Percentiles rank a stretch among this genome's conserved stretches.
Evolutionary conservation across 2,329 filamentous ascomycete genomes (phyloP).

Genomic region (Colletotrichum cereale): DNA sequence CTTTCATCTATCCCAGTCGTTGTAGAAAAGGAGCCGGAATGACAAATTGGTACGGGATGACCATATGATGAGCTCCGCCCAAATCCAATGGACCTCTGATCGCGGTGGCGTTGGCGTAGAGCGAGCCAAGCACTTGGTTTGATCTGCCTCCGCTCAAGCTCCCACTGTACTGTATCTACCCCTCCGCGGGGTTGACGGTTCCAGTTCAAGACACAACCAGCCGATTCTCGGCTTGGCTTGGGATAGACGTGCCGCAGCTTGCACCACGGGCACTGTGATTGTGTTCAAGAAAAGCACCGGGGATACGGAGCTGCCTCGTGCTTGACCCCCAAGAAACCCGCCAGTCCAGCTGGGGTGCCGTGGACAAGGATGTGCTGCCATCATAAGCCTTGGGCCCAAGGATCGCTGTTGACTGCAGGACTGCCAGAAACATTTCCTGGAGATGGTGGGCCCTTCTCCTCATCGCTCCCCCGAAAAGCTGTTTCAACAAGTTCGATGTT

Average conservation of each 20-base stretch:
- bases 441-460: slow-evolving; percentile 16
- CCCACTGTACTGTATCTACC: slow-evolving; percentile 3
- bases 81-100: neutral
- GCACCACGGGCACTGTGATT: neutral
- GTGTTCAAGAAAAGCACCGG: neutral
- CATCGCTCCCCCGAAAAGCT: neutral
- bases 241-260: neutral
- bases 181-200: slow-evolving; percentile 28
- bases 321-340: neutral
- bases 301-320: neutral
- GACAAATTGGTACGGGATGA: slow-evolving; percentile 23
- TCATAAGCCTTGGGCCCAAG: slow-evolving; percentile 5
- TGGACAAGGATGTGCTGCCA: slow-evolving; percentile 21
- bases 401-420: slow-evolving; percentile 27
- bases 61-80: neutral
- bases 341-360: neutral
- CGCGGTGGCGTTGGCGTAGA: slow-evolving; percentile 6
- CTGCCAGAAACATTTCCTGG: slow-evolving; percentile 36
- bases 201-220: slow-evolving; percentile 30
- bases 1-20: neutral
- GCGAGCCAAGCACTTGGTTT: slow-evolving; percentile 17
- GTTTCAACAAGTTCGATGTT: slow-evolving; percentile 9
- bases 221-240: slow-evolving; percentile 12
- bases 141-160: slow-evolving; percentile 18
- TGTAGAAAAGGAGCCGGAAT: neutral